phyloP scores from a whole-genome alignment of 345 rosid genomes.

The Melastoma malabathricum region DNA sequence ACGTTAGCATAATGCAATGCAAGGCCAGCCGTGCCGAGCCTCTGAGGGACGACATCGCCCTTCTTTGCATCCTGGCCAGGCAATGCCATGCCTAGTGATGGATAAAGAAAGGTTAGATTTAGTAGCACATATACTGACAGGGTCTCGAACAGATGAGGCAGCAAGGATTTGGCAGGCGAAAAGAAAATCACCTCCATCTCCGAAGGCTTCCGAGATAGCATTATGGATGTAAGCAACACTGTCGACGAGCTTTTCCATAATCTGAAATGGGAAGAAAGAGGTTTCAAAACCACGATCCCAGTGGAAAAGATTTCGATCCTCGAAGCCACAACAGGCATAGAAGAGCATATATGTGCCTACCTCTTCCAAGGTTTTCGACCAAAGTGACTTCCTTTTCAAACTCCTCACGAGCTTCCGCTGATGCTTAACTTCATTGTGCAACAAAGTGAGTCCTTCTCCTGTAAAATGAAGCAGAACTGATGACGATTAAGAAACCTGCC shows the following conservation, averaged over 20 bases:
- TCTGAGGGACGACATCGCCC: constrained; percentile 19
- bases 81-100: constrained; percentile 16
- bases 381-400: constrained; percentile 79
- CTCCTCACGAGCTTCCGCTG: constrained; percentile 57
- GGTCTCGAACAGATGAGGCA: neutral
- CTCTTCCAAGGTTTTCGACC: constrained; percentile 82
- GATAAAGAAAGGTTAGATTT: neutral
- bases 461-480: constrained; percentile 10
- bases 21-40: constrained; percentile 75
- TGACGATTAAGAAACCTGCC: neutral
- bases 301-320: neutral
- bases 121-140: neutral
- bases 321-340: neutral
- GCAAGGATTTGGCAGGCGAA: neutral
- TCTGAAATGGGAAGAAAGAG: constrained; percentile 20
- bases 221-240: constrained; percentile 49
- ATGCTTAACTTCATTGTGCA: constrained; percentile 58
- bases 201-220: constrained; percentile 56
- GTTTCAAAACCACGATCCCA: neutral
- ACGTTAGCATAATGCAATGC: constrained; percentile 79
- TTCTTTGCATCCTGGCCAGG: constrained; percentile 6
- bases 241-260: constrained; percentile 60
- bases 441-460: constrained; percentile 52
- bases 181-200: constrained; percentile 33
- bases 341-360: constrained; percentile 14